Conservation (phyloP, 345 rosid genomes). For the Syzygium oleosum region DNA sequence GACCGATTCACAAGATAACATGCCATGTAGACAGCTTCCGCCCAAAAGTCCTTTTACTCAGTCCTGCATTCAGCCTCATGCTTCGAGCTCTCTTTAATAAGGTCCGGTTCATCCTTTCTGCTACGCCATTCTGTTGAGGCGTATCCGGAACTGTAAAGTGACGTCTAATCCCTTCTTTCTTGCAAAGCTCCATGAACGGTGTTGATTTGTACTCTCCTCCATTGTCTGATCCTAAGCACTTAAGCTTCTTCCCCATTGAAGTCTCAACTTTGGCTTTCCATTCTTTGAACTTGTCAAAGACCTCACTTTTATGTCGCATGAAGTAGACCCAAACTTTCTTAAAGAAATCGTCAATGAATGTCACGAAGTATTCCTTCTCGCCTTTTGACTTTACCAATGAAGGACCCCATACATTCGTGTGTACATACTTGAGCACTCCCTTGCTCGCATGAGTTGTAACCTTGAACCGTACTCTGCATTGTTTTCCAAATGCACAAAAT, state of each 20-base stretch:
- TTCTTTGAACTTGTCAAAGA: not conserved
- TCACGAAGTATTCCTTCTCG: not conserved
- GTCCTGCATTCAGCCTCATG: not conserved
- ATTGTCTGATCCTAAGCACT: not conserved
- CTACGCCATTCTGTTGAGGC: not conserved
- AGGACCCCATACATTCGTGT: not conserved
- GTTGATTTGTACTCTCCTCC: not conserved
- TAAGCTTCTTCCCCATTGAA: not conserved
- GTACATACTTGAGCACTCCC: not conserved
- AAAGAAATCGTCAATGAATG: not conserved
- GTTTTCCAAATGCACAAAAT: not conserved
- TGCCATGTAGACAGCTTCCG: accelerated
- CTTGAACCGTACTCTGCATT: not conserved
- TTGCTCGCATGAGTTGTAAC: not conserved
- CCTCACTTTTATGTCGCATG: not conserved
- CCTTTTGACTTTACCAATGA: not conserved
- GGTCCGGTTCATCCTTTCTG: not conserved
- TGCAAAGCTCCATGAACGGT: not conserved
- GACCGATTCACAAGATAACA: not conserved
- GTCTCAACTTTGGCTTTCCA: not conserved
- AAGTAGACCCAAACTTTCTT: not conserved
- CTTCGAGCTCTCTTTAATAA: not conserved
- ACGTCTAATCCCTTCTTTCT: not conserved
- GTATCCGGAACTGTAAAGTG: not conserved
- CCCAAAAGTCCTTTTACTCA: not conserved